Evolutionary conservation across 2,329 filamentous ascomycete genomes (phyloP).

Genomic region (Fusarium floridanum): DNA sequence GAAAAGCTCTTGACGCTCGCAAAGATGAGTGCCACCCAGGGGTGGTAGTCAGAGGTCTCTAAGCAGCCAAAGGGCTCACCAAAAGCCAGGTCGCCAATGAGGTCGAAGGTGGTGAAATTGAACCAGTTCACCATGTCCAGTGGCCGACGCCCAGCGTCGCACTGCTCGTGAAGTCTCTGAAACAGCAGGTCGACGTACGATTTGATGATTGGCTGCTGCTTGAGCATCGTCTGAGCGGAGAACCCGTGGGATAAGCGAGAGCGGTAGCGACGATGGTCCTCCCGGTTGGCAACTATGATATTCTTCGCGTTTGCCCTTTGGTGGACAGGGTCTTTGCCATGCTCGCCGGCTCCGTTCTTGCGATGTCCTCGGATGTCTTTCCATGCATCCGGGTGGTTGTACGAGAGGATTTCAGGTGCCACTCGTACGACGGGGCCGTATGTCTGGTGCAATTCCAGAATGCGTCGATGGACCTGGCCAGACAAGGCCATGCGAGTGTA

Average conservation of each 20-base stretch:
- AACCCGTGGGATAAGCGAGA: conserved; percentile 42
- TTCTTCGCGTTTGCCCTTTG: neutral
- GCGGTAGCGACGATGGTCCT: conserved; percentile 8
- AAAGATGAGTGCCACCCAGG: neutral
- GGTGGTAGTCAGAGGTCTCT: neutral
- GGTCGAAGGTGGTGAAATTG: conserved; percentile 42
- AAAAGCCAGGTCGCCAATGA: conserved; percentile 24
- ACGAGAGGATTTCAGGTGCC: conserved; percentile 54
- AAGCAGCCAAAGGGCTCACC: neutral
- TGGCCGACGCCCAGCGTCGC: neutral
- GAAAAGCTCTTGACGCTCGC: neutral
- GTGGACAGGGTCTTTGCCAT: neutral
- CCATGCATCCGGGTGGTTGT: conserved; percentile 17
- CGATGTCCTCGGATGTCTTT: conserved; percentile 31
- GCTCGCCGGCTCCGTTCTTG: neutral
- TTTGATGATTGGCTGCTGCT: conserved; percentile 45
- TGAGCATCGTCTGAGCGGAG: conserved; percentile 41
- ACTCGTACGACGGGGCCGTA: conserved; percentile 53
- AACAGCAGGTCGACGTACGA: conserved; percentile 42
- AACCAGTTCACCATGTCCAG: conserved; percentile 40
- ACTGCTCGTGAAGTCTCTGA: conserved; percentile 28
- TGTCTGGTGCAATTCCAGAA: neutral
- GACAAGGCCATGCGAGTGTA: conserved; percentile 7
- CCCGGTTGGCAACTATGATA: neutral
- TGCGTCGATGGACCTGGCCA: neutral